Conservation (phyloP, 1,284 basidiomycete genomes). For the Irpex sp. region DNA sequence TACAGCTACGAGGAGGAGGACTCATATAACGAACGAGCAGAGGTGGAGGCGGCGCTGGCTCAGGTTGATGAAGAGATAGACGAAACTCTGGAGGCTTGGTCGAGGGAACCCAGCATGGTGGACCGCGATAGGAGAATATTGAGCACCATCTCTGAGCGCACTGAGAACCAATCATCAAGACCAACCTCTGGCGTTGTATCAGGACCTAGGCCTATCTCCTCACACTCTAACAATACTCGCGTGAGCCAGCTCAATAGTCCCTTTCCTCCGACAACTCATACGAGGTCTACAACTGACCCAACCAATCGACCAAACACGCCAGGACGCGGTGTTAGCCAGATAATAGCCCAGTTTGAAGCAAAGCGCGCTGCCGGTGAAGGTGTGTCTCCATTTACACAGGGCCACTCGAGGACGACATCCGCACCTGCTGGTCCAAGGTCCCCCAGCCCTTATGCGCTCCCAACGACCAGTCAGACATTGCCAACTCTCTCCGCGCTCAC, state of each 20-base stretch:
- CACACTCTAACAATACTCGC: slow-evolving; percentile 17
- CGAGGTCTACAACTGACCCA: slow-evolving; percentile 29
- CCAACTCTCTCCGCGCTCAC: slow-evolving; percentile 28
- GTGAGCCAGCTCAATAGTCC: slow-evolving; percentile 17
- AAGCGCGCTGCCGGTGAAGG: slow-evolving; percentile 31
- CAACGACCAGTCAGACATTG: slow-evolving; percentile 38
- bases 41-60: slow-evolving; percentile 66
- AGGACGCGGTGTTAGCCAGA: slow-evolving; percentile 57
- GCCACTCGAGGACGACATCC: slow-evolving; percentile 51
- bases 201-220: slow-evolving; percentile 23
- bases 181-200: slow-evolving; percentile 23
- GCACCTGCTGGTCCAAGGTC: slow-evolving; percentile 48
- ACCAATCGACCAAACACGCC: slow-evolving; percentile 36
- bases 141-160: slow-evolving; percentile 39
- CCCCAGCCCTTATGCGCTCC: slow-evolving; percentile 46
- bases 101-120: slow-evolving; percentile 16
- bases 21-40: slow-evolving; percentile 42
- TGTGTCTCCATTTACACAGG: slow-evolving; percentile 25
- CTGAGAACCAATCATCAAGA: slow-evolving; percentile 32
- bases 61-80: slow-evolving; percentile 63
- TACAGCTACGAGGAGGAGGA: slow-evolving; percentile 41
- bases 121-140: slow-evolving; percentile 25
- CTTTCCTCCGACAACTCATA: slow-evolving; percentile 21
- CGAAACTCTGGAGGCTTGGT: slow-evolving; percentile 32
- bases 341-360: slow-evolving; percentile 75